phyloP scores from a whole-genome alignment of 306 rosid species.

The Vicia sativa region DNA sequence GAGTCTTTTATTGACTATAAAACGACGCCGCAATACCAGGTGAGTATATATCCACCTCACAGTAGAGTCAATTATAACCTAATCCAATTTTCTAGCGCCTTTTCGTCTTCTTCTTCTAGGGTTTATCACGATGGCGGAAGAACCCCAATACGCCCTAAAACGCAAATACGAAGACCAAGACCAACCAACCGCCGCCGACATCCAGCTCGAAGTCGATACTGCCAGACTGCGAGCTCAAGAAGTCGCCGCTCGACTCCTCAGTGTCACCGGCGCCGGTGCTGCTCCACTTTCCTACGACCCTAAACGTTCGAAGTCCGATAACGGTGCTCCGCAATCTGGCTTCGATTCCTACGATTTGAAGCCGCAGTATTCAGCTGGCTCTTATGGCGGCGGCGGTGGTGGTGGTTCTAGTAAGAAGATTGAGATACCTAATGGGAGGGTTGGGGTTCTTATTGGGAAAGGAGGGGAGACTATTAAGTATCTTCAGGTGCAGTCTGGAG shows the following conservation, averaged over 20 bases:
- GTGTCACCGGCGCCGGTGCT: slow-evolving; percentile 39
- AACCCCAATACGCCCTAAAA: slow-evolving; percentile 51
- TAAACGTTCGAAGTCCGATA: slow-evolving; percentile 82
- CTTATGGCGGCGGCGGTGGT: too few relatives aligned
- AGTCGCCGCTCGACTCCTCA: slow-evolving; percentile 82
- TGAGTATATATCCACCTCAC: not conserved
- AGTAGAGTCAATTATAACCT: not conserved
- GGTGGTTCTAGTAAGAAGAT: slow-evolving; percentile 73
- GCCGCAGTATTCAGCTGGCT: slow-evolving; percentile 47
- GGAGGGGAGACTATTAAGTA: slow-evolving; percentile 96
- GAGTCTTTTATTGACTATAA: not conserved
- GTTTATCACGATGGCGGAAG: slow-evolving; percentile 41
- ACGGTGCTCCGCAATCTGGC: slow-evolving; percentile 57
- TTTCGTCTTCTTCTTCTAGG: not conserved
- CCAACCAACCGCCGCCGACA: slow-evolving; percentile 57
- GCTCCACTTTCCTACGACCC: slow-evolving; percentile 45
- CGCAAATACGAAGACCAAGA: slow-evolving; percentile 95
- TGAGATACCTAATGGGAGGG: slow-evolving; percentile 90
- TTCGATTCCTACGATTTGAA: slow-evolving; percentile 72
- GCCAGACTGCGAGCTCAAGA: slow-evolving; percentile 91
- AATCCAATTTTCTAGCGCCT: not conserved
- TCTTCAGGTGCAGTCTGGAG: slow-evolving; percentile 93
- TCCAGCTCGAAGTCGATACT: slow-evolving; percentile 61
- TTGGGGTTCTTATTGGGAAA: slow-evolving; percentile 96
- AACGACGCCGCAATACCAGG: not conserved